phyloP scores from a whole-genome alignment of 164 flowering plant genomes.

The Nelumbo lutea region DNA sequence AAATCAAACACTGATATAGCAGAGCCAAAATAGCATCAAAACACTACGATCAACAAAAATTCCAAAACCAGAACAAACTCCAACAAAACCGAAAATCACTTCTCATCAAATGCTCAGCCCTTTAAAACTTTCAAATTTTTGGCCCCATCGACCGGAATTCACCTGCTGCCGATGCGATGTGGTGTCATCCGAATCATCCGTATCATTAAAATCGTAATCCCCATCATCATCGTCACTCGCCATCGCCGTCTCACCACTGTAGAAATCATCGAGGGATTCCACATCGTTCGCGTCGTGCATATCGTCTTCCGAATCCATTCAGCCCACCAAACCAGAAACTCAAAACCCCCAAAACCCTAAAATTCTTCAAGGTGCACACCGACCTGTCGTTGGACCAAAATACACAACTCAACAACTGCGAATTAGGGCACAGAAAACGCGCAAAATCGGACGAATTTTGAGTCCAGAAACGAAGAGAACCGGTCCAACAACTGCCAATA shows the following conservation, averaged over 20 bases:
- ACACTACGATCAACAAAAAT: not conserved
- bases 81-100: not conserved
- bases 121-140: not conserved
- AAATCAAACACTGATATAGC: too few relatives aligned
- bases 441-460: not conserved
- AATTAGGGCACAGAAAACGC: not conserved
- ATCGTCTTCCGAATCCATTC: slow-evolving; percentile 51
- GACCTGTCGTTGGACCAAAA: not conserved
- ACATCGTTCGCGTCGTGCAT: slow-evolving; percentile 38
- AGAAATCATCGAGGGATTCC: slow-evolving; percentile 37
- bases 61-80: not conserved
- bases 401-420: not conserved
- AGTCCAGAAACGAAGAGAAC: not conserved
- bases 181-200: slow-evolving; percentile 51
- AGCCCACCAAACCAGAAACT: not conserved
- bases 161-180: slow-evolving; percentile 46
- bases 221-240: slow-evolving; percentile 28
- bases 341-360: not conserved
- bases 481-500: not conserved
- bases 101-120: not conserved
- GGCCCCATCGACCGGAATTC: not conserved
- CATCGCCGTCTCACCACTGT: slow-evolving; percentile 35
- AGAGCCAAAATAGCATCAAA: too few relatives aligned
- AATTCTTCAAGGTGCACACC: not conserved
- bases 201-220: slow-evolving; percentile 37